Evolutionary conservation across 2,329 filamentous ascomycete genomes (phyloP).

Genomic region (Graphilbum sp.): DNA sequence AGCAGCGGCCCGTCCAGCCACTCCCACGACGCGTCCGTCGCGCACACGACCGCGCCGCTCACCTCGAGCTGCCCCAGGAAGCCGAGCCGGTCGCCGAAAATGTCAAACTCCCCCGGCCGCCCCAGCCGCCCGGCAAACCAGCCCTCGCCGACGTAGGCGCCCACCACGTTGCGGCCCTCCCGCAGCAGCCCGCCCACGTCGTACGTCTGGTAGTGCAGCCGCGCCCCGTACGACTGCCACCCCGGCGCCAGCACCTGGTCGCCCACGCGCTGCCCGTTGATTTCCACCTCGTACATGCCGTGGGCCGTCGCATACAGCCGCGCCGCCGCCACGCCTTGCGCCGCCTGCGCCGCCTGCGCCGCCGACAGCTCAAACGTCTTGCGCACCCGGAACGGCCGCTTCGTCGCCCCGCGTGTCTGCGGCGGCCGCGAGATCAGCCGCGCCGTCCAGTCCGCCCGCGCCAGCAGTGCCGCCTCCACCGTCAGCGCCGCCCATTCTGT

Average conservation of each 20-base stretch:
- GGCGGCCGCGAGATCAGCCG: too few relatives aligned
- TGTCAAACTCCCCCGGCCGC: slow-evolving; percentile 9
- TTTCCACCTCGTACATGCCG: slow-evolving; percentile 18
- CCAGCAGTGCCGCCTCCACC: too few relatives aligned
- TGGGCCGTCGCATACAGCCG: slow-evolving; percentile 19
- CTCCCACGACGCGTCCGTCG: slow-evolving; percentile 10
- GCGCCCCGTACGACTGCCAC: slow-evolving; percentile 23
- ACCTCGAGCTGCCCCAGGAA: slow-evolving; percentile 9
- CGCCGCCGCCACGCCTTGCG: too few relatives aligned
- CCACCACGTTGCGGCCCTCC: slow-evolving; percentile 14
- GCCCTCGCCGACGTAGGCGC: slow-evolving; percentile 24
- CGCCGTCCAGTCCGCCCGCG: too few relatives aligned
- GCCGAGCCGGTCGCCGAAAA: slow-evolving; percentile 2
- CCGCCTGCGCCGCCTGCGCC: too few relatives aligned
- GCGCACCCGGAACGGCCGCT: too few relatives aligned
- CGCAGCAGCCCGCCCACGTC: slow-evolving; percentile 17
- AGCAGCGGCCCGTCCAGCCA: too few relatives aligned
- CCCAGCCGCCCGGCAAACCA: slow-evolving; percentile 23
- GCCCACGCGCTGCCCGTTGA: slow-evolving; percentile 18
- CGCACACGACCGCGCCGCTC: slow-evolving; percentile 5
- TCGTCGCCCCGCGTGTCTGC: too few relatives aligned
- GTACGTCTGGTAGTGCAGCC: slow-evolving; percentile 24
- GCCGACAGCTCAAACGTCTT: too few relatives aligned
- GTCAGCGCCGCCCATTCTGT: too few relatives aligned
- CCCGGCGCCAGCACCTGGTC: slow-evolving; percentile 20